Evolutionary conservation across 2,329 filamentous ascomycete species (phyloP).

Genomic region (Bipolaris zeicola): DNA sequence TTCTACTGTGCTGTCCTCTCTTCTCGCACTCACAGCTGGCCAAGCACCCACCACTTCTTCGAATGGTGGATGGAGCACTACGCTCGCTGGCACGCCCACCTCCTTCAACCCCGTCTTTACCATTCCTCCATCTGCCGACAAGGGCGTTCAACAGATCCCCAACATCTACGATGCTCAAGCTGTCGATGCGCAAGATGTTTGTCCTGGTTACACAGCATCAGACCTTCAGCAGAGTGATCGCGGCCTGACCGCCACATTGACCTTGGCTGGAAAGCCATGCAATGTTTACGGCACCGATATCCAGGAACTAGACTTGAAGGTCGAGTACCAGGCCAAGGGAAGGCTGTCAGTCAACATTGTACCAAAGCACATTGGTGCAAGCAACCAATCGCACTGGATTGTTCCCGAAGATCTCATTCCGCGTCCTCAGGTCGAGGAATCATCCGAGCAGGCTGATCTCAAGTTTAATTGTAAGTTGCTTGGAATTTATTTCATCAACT

Average conservation of each 20-base stretch:
- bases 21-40: slow-evolving; percentile 32
- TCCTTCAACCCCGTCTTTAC: slow-evolving; percentile 43
- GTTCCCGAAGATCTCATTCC: slow-evolving; percentile 68
- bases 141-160: slow-evolving; percentile 53
- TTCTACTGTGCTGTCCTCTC: slow-evolving; percentile 28
- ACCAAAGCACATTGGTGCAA: slow-evolving; percentile 65
- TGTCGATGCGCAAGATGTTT: slow-evolving; percentile 66
- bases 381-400: slow-evolving; percentile 70
- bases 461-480: slow-evolving; percentile 50
- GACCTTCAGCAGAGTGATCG: slow-evolving; percentile 53
- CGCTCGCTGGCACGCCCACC: slow-evolving; percentile 37
- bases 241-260: slow-evolving; percentile 60
- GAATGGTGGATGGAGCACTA: slow-evolving; percentile 28
- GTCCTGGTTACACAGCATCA: slow-evolving; percentile 64
- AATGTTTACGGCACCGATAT: slow-evolving; percentile 81
- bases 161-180: slow-evolving; percentile 70
- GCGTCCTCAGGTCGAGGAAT: slow-evolving; percentile 56
- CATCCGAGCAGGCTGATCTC: slow-evolving; percentile 52
- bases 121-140: slow-evolving; percentile 45
- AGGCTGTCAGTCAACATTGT: slow-evolving; percentile 73
- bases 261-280: slow-evolving; percentile 62
- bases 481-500: background rate
- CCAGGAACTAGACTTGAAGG: slow-evolving; percentile 66
- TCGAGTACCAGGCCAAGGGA: slow-evolving; percentile 69
- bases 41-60: slow-evolving; percentile 28